Conservation (phyloP, 23 red algal genomes). For the Porphyridium purpureum region DNA sequence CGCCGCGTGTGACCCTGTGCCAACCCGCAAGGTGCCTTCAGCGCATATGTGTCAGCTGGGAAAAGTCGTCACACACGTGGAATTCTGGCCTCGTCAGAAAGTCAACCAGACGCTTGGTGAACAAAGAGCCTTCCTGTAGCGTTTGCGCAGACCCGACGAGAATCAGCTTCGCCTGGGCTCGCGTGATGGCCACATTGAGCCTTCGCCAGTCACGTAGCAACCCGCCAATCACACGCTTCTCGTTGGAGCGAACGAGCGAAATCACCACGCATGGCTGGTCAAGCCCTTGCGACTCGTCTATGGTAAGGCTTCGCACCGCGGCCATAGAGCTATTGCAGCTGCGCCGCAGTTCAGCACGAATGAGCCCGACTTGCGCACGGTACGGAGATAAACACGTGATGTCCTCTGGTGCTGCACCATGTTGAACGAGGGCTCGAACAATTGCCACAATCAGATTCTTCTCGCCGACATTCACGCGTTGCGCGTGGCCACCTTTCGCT, state of each 20-base stretch:
- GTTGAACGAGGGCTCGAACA: neutral
- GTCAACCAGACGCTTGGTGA: neutral
- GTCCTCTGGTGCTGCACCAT: slow-evolving; percentile 10
- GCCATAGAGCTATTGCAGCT: neutral
- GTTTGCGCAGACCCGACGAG: slow-evolving; percentile 54
- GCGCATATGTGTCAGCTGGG: too few species aligned
- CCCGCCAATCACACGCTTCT: slow-evolving; percentile 24
- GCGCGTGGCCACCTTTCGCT: neutral
- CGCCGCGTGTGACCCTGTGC: too few species aligned
- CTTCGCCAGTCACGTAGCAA: slow-evolving; percentile 76
- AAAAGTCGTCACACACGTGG: too few species aligned
- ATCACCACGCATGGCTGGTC: slow-evolving; percentile 60
- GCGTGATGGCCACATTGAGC: slow-evolving; percentile 76
- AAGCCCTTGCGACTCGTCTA: slow-evolving; percentile 86
- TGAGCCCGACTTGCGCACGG: slow-evolving; percentile 44
- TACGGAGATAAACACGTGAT: slow-evolving; percentile 56
- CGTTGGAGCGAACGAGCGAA: slow-evolving; percentile 43
- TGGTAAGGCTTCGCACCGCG: slow-evolving; percentile 12
- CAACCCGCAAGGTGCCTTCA: too few species aligned
- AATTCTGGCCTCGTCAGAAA: too few species aligned
- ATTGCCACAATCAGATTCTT: slow-evolving; percentile 4
- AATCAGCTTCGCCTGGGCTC: slow-evolving; percentile 69
- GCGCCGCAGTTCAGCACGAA: slow-evolving; percentile 5
- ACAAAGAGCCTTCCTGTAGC: slow-evolving; percentile 4
- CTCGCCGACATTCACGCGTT: slow-evolving; percentile 3